Conservation (phyloP, 2,329 filamentous ascomycete species). For the Pseudogymnoascus sp. region DNA sequence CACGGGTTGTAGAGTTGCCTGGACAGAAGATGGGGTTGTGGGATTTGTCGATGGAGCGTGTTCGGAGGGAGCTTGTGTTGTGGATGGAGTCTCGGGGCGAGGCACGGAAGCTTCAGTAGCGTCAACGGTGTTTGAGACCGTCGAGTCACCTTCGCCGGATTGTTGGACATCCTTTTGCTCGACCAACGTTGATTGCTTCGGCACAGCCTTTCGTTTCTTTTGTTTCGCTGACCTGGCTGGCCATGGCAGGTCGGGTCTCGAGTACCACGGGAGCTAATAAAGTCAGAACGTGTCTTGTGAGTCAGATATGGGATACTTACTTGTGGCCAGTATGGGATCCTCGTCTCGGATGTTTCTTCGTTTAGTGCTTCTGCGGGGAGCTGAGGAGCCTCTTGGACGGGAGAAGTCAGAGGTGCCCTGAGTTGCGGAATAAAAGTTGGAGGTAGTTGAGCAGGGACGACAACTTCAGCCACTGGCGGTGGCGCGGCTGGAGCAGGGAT, state of each 20-base stretch:
- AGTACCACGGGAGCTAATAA: slow-evolving; percentile 48
- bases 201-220: slow-evolving; percentile 23
- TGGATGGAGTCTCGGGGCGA: slow-evolving; percentile 40
- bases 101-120: slow-evolving; percentile 32
- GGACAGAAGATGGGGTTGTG: slow-evolving; percentile 45
- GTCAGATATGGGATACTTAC: slow-evolving; percentile 21
- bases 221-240: slow-evolving; percentile 36
- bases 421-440: not conserved
- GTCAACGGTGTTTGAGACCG: not conserved
- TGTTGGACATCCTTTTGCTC: slow-evolving; percentile 1
- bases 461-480: slow-evolving; percentile 34
- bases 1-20: slow-evolving; percentile 13
- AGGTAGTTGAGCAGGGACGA: slow-evolving; percentile 31
- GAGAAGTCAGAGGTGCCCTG: not conserved
- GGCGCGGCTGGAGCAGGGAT: slow-evolving; percentile 35
- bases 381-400: not conserved
- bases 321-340: slow-evolving; percentile 35
- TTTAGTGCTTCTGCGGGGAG: slow-evolving; percentile 10
- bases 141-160: not conserved
- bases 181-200: not conserved
- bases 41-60: slow-evolving; percentile 34
- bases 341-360: slow-evolving; percentile 36
- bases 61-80: slow-evolving; percentile 33
- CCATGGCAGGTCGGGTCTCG: slow-evolving; percentile 42
- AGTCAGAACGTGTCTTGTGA: slow-evolving; percentile 10